Conservation (phyloP, 768 basidiomycete genomes). For the Dioszegia aurantiaca region DNA sequence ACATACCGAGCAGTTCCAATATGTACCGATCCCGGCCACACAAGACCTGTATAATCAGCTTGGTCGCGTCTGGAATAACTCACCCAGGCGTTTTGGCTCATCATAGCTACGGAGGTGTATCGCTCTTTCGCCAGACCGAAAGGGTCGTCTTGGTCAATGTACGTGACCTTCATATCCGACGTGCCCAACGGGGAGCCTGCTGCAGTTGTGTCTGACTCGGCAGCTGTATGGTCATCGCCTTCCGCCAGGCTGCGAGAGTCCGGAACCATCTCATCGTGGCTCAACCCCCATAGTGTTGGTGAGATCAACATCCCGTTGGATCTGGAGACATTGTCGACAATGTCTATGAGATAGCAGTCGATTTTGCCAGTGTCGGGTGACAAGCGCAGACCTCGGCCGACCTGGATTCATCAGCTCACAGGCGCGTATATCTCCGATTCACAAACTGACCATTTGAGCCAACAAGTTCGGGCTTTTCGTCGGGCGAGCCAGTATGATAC, state of each 20-base stretch:
- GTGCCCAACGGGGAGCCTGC: not conserved
- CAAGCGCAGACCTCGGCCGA: slow-evolving; percentile 85
- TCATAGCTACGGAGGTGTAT: slow-evolving; percentile 10
- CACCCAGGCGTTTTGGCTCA: slow-evolving; percentile 40
- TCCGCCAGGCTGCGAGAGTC: slow-evolving; percentile 19
- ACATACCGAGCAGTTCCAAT: slow-evolving; percentile 36
- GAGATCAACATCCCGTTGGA: slow-evolving; percentile 70
- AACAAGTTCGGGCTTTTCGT: slow-evolving; percentile 85
- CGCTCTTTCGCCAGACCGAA: slow-evolving; percentile 22
- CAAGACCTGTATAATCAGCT: slow-evolving; percentile 39
- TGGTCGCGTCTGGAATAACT: slow-evolving; percentile 56
- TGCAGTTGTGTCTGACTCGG: not conserved
- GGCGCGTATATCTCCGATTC: no score
- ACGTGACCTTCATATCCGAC: slow-evolving; percentile 46
- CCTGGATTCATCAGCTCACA: slow-evolving; percentile 56
- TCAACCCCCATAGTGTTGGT: slow-evolving; percentile 78
- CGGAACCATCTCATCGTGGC: slow-evolving; percentile 66
- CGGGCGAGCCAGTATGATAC: slow-evolving; percentile 79
- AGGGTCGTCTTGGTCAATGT: slow-evolving; percentile 40
- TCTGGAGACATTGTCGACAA: slow-evolving; percentile 71
- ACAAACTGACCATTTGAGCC: slow-evolving; percentile 74
- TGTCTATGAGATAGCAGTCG: slow-evolving; percentile 86
- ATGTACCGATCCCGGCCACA: slow-evolving; percentile 18
- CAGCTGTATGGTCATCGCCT: not conserved
- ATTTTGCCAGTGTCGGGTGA: slow-evolving; percentile 75